phyloP scores from a whole-genome alignment of 2,329 filamentous ascomycete genomes.

The Monosporascus sp. region DNA sequence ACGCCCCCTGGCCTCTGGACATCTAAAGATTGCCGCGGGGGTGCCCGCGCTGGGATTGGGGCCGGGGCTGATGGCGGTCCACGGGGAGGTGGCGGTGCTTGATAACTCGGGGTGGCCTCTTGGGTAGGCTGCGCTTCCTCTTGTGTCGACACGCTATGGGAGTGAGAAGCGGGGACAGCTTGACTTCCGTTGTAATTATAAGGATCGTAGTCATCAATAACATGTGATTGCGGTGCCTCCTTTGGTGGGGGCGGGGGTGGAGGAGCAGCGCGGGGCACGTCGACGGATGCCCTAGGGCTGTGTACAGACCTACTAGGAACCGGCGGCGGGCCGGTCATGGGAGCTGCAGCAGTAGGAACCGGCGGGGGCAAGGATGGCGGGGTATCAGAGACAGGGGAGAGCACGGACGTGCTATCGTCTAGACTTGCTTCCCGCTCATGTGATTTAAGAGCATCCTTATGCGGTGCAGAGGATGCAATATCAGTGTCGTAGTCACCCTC shows the following conservation, averaged over 20 bases:
- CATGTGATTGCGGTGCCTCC: conserved; percentile 34
- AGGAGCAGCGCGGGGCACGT: conserved; percentile 65
- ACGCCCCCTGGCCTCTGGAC: conserved; percentile 46
- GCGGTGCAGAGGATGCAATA: conserved; percentile 86
- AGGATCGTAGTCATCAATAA: conserved; percentile 66
- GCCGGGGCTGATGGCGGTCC: conserved; percentile 35
- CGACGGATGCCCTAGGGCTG: conserved; percentile 55
- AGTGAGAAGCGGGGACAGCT: conserved; percentile 24
- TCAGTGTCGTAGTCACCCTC: conserved; percentile 98
- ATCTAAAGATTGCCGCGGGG: conserved; percentile 59
- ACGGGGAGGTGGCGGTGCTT: conserved; percentile 41
- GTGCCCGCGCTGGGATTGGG: conserved; percentile 32
- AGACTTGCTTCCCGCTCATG: conserved; percentile 73
- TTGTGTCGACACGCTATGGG: conserved; percentile 30
- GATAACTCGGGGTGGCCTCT: conserved; percentile 40
- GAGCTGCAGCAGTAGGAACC: conserved; percentile 47
- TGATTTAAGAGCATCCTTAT: conserved; percentile 86
- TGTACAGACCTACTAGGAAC: conserved; percentile 56
- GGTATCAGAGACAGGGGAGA: conserved; percentile 45
- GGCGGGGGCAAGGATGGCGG: conserved; percentile 50
- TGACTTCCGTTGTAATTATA: conserved; percentile 45
- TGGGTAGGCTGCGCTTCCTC: conserved; percentile 45
- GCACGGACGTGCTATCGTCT: conserved; percentile 62
- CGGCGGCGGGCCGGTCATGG: conserved; percentile 59
- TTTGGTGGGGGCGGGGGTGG: conserved; percentile 56